Conservation (phyloP, 2,329 filamentous ascomycete genomes). For the Colletotrichum camelliae region DNA sequence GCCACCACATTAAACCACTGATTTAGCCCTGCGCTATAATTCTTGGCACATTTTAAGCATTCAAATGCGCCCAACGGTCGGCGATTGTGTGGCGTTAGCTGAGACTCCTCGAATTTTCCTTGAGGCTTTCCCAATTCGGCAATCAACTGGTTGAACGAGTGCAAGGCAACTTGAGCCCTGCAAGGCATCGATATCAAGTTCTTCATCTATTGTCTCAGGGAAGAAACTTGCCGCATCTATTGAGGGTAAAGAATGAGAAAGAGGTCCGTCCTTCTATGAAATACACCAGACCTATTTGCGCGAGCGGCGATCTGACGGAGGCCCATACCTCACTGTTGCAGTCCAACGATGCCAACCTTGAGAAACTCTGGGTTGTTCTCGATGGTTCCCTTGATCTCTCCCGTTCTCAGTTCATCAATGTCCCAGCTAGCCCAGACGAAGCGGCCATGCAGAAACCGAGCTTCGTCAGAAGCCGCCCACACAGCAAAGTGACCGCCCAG, state of each 20-base stretch:
- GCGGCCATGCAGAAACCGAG: conserved; percentile 42
- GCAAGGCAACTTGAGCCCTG: not conserved
- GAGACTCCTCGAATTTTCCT: not conserved
- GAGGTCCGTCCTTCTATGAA: not conserved
- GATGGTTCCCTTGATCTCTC: conserved; percentile 15
- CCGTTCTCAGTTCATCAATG: conserved; percentile 38
- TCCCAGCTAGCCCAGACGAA: conserved; percentile 48
- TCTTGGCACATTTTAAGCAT: not conserved
- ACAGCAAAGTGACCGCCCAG: conserved; percentile 33
- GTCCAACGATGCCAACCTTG: conserved; percentile 6
- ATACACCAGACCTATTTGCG: not conserved
- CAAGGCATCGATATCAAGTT: not conserved
- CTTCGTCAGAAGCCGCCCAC: conserved; percentile 43
- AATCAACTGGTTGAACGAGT: not conserved
- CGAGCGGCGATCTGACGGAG: too few species aligned
- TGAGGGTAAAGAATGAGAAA: not conserved
- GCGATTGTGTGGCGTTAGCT: not conserved
- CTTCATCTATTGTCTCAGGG: not conserved
- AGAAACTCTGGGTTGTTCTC: conserved; percentile 23
- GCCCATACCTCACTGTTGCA: not conserved
- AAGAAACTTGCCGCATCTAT: not conserved
- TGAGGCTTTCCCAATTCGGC: not conserved
- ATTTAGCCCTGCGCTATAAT: not conserved
- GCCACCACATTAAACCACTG: not conserved
- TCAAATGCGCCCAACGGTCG: not conserved